Conservation (phyloP, 306 rosid species). For the Fragaria nilgerrensis region DNA sequence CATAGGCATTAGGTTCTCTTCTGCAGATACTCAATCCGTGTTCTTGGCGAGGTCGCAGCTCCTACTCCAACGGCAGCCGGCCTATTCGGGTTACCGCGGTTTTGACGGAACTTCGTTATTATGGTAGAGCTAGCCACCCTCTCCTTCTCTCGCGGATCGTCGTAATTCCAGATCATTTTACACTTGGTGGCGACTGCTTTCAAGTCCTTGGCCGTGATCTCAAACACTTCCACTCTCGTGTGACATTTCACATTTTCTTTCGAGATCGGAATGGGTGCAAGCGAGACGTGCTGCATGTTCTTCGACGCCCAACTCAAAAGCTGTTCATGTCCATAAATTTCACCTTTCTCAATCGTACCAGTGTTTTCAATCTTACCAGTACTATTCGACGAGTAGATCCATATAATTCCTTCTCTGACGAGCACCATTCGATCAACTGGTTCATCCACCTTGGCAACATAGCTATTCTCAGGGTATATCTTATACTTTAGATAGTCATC, state of each 20-base stretch:
- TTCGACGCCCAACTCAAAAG: not conserved
- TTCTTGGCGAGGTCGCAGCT: not conserved
- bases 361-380: not conserved
- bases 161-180: not conserved
- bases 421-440: conserved; percentile 22
- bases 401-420: conserved; percentile 13
- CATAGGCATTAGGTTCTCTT: not conserved
- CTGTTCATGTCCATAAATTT: conserved; percentile 1
- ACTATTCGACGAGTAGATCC: not conserved
- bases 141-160: conserved; percentile 1
- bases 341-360: not conserved
- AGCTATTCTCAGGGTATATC: conserved; percentile 10
- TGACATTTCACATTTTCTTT: not conserved
- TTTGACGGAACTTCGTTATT: not conserved
- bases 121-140: conserved; percentile 4
- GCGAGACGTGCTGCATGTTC: not conserved
- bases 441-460: conserved; percentile 16
- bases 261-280: not conserved
- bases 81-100: not conserved
- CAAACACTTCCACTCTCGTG: not conserved
- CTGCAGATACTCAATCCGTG: not conserved
- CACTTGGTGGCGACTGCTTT: conserved; percentile 1
- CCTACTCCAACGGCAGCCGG: not conserved
- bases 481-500: conserved; percentile 21
- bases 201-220: conserved; percentile 6